These are phyloP conservation scores for Collybia nuda DNA, from an alignment of 768 basidiomycete genomes.

Conservation along the genomic window DNA sequence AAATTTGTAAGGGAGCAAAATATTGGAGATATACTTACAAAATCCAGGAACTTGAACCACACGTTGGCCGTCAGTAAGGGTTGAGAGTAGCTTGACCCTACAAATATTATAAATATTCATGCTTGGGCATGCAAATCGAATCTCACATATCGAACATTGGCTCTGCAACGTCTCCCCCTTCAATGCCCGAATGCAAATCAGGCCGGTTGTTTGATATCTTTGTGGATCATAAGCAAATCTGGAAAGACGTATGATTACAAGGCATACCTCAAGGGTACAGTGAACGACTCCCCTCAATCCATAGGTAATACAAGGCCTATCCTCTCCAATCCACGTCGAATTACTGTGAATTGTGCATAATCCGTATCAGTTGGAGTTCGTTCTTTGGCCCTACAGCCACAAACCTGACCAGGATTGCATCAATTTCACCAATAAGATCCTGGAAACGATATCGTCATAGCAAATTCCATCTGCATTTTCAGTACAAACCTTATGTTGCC, in stretches of 20 bases:
- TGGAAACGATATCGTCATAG: conserved; percentile 24
- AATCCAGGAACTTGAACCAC: conserved; percentile 76
- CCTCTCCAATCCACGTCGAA: conserved; percentile 95
- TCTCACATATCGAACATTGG: conserved; percentile 91
- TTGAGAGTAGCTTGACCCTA: conserved; percentile 79
- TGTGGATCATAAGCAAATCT: background rate
- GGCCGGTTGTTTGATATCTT: conserved; percentile 72
- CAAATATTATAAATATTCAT: background rate
- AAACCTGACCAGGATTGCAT: conserved; percentile 87
- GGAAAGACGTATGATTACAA: background rate
- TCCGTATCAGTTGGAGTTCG: background rate
- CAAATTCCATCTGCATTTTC: background rate
- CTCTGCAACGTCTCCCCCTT: conserved; percentile 85
- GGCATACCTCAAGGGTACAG: conserved; percentile 67
- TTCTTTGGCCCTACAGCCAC: background rate
- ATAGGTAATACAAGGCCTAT: conserved; percentile 91
- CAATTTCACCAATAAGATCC: conserved; percentile 82
- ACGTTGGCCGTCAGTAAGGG: conserved; percentile 56
- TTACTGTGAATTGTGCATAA: conserved; percentile 50
- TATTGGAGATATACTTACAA: conserved; percentile 54
- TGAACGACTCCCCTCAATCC: conserved; percentile 94
- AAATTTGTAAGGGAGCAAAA: too few relatives aligned
- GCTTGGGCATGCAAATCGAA: background rate
- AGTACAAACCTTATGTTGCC: conserved; percentile 62
- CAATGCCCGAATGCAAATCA: conserved; percentile 92